Percentiles rank a stretch among this genome's conserved stretches.
These are phyloP conservation scores for Mycena sp. DNA, from an alignment of 1,284 basidiomycete species.

Conservation along the genomic window DNA sequence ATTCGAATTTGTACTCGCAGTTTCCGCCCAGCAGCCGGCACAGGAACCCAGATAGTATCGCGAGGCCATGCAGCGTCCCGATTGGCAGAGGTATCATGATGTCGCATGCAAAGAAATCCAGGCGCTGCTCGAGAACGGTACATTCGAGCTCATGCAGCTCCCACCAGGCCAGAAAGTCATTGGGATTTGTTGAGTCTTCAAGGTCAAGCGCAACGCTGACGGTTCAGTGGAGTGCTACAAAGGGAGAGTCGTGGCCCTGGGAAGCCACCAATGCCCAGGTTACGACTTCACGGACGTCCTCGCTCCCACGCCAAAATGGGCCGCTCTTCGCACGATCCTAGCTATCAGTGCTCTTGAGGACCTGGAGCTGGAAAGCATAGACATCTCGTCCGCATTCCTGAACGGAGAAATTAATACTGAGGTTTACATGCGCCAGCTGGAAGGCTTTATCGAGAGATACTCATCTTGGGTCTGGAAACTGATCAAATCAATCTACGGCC, in stretches of 20 bases:
- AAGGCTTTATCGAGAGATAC: no score
- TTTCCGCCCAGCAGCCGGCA: neutral
- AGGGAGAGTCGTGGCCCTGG: no score
- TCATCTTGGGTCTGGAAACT: constrained; percentile 16
- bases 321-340: constrained; percentile 30
- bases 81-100: neutral
- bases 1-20: neutral
- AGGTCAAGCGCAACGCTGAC: no score
- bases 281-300: no score
- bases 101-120: constrained; percentile 18
- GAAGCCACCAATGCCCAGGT: no score
- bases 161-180: constrained; percentile 19
- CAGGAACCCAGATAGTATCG: constrained; percentile 5
- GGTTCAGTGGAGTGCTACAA: no score
- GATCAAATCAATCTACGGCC: constrained; percentile 43
- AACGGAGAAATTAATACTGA: constrained; percentile 33
- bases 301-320: no score
- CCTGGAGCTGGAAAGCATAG: constrained; percentile 4
- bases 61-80: constrained; percentile 16
- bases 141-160: constrained; percentile 24
- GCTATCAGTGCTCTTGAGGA: constrained; percentile 33
- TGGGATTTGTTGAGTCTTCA: constrained; percentile 24
- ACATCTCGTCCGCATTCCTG: constrained; percentile 41
- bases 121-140: constrained; percentile 14
- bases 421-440: no score